These are phyloP conservation scores for Aspergillus kassunensis DNA, from an alignment of 495 filamentous ascomycete species.

Conservation along the genomic window DNA sequence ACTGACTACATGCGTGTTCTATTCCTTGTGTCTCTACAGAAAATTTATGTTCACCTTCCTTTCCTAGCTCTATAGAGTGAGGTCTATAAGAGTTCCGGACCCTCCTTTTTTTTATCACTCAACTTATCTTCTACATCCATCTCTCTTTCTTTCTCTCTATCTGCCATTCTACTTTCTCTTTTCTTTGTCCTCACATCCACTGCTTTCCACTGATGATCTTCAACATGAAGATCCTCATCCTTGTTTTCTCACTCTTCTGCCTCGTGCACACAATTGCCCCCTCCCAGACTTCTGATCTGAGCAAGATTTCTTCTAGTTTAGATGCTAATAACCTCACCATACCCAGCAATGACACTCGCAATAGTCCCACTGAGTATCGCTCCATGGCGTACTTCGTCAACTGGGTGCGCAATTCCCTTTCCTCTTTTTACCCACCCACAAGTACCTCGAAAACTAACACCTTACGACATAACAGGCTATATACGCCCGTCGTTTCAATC, in stretches of 20 bases:
- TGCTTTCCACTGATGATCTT: not conserved
- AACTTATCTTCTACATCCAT: too few relatives aligned
- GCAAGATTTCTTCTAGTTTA: too few relatives aligned
- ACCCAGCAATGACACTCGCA: slow-evolving; percentile 15
- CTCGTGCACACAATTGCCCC: not conserved
- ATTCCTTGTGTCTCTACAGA: too few relatives aligned
- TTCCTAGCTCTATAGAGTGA: too few relatives aligned
- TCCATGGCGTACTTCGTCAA: slow-evolving; percentile 84
- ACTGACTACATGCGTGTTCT: not conserved
- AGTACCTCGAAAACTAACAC: not conserved
- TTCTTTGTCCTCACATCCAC: not conserved
- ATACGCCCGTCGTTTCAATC: slow-evolving; percentile 56
- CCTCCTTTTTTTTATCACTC: too few relatives aligned
- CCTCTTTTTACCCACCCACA: not conserved
- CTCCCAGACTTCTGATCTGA: not conserved
- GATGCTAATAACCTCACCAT: not conserved
- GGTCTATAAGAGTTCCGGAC: not conserved
- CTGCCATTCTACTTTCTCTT: not conserved
- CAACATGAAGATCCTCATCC: slow-evolving; percentile 7
- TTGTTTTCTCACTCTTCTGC: not conserved
- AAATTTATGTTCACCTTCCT: too few relatives aligned
- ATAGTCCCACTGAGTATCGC: slow-evolving; percentile 37
- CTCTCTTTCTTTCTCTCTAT: not conserved
- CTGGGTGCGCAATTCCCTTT: slow-evolving; percentile 47
- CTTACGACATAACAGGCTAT: slow-evolving; percentile 8